phyloP scores from a whole-genome alignment of 371 early-diverging fungal species.

The Zychaea mexicana region DNA sequence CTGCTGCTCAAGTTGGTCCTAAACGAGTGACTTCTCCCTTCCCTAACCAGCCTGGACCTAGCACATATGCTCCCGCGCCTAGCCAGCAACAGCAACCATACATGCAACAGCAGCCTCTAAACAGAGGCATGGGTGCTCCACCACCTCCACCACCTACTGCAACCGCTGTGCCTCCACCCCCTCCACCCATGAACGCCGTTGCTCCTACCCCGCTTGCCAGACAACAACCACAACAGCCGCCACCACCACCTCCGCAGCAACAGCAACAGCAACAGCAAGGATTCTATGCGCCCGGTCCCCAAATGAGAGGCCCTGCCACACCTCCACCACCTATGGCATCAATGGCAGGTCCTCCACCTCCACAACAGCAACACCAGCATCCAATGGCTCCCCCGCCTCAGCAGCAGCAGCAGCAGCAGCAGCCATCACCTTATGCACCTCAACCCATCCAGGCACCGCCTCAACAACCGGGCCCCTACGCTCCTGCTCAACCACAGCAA shows the following conservation, averaged over 20 bases:
- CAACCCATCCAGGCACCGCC: not conserved
- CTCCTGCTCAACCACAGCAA: constrained; percentile 10
- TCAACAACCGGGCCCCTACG: not conserved
- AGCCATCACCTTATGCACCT: not conserved
- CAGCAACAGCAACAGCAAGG: not conserved
- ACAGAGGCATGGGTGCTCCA: constrained; percentile 20
- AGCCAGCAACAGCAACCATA: constrained; percentile 17
- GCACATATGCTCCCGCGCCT: constrained; percentile 30
- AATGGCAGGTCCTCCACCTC: not conserved
- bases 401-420: constrained; percentile 12
- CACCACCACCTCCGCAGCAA: constrained; percentile 3
- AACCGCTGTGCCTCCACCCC: constrained; percentile 25
- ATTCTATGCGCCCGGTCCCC: not conserved
- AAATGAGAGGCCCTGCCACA: not conserved
- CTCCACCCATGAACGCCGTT: constrained; percentile 42
- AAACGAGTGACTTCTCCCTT: constrained; percentile 51
- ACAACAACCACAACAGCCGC: constrained; percentile 8
- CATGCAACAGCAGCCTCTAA: constrained; percentile 17
- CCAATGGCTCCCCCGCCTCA: not conserved
- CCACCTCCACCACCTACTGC: constrained; percentile 11
- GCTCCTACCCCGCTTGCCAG: constrained; percentile 26
- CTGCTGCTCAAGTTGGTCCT: constrained; percentile 16
- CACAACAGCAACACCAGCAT: too few species aligned
- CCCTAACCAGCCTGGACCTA: constrained; percentile 42
- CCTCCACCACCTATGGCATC: constrained; percentile 7